Base-by-base conservation (phyloP, 129 eudicot genomes). In the Saposhnikovia divaricata region DNA sequence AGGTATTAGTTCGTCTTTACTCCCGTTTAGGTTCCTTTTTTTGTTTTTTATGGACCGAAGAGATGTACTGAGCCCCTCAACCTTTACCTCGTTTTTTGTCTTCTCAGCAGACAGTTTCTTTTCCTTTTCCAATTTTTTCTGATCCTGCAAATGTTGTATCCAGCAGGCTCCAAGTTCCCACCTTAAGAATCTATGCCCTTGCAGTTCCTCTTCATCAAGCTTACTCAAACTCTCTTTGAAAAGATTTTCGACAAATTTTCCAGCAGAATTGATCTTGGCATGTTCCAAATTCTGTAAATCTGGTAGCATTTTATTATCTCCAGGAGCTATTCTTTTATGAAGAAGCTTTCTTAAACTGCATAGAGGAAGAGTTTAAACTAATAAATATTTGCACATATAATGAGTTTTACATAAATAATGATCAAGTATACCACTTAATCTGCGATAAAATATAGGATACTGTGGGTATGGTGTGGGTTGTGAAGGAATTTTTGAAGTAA, bases 81-180 rank as follows among this genome's bases (percentile, higher is more conserved):
- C 98, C 87, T 90, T 92, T 91, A 90, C 85, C 85, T 92, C 99
- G 55, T 88, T 89, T 77, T 96, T 96, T 53, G 80, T 83, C 77
- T 96, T 96, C 81, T 92, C 94, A 82, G 39, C 61, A 48, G 96
- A 76, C 74, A 81, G 81, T 83, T 92, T 96, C 91, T 92, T 96
- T 44, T 96, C 99, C n/a, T 96, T 96, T 82, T 92, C 99, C 77
- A 92, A 40, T 84, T 90, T 96, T 83, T 90, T 90, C 88, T 96
- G 97, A 82, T 96, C 99, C 84, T 92, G 99, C 81, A 96, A 88
- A 88, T 96, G 99, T 72, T 96, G 99, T 81, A 96, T 90, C 99
- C 99, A 96, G 82, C 99, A 96, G 70, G 98, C 99, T 78, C 99
- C 99, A 83, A 96, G 98, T 89, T 96, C 99, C 99, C 99, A 96